Base-by-base conservation (phyloP, 805 yeast genomes). In the Grigorovia transvaalensis region DNA sequence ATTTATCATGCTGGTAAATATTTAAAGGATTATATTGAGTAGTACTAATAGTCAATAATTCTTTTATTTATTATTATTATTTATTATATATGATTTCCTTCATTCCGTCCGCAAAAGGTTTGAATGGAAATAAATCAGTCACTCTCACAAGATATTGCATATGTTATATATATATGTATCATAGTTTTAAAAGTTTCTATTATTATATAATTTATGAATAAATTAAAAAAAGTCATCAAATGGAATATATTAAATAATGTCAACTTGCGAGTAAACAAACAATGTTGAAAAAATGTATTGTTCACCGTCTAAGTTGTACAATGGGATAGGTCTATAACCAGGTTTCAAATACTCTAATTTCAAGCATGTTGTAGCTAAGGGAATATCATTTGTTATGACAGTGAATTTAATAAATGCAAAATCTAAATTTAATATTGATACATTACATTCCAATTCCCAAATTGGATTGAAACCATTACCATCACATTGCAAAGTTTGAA, bases 401-500 rank as follows among this genome's bases (percentile, higher is more conserved):
- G 73, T 59, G 50, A 86, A 73, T 51, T 79, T 70, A 9, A 84
- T 54, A 62, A 86, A 86, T 2, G 80, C 75, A 44, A 85, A 70
- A 51, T 71, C 67, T 6, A 62, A 64, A 8, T 74, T 64, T 4
- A 67, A 64, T 7, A 73, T 57, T 0, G 59, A 59, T 2, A 83
- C 74, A n/a, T 63, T 55, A 54, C 82, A 75, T 4, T 62, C 64
- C 48, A 76, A 74, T 55, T 83, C 79, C 97, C 97, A 91, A 7
- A 76, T 67, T 0, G 97, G 97, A 61, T 86, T 88, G 68, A 87
- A 88, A 0, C 97, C 97, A 67, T 90, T 89, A 48, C 79, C 81
- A 7, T 65, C 62, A 1, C 84, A 76, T 4, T 57, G 48, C 11
- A 54, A 56, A 0, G 76, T 70, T 1, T 58, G 44, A 9, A 56